phyloP scores from a whole-genome alignment of 2,329 filamentous ascomycete species.

The Alternaria tenuissima region DNA sequence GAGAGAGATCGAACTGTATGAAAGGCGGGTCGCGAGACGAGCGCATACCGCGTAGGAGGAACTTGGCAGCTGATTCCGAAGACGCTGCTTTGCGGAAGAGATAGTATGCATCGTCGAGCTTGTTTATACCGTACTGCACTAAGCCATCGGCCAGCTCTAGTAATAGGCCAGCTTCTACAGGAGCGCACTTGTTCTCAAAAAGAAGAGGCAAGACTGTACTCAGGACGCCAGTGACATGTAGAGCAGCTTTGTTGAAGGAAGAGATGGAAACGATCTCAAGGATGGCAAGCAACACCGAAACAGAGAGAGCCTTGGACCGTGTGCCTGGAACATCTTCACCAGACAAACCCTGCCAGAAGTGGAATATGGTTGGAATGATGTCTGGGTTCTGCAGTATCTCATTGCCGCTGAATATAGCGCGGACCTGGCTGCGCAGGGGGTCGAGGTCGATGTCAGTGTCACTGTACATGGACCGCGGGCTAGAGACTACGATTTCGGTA shows the following conservation, averaged over 20 bases:
- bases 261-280: slow-evolving; percentile 46
- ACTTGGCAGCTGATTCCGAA: slow-evolving; percentile 67
- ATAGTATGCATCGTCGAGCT: slow-evolving; percentile 82
- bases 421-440: slow-evolving; percentile 41
- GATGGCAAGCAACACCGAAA: slow-evolving; percentile 48
- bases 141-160: slow-evolving; percentile 73
- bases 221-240: slow-evolving; percentile 49
- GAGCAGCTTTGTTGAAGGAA: slow-evolving; percentile 48
- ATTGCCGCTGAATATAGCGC: slow-evolving; percentile 49
- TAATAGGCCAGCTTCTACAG: slow-evolving; percentile 55
- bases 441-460: slow-evolving; percentile 40
- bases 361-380: slow-evolving; percentile 50
- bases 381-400: slow-evolving; percentile 53
- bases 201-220: slow-evolving; percentile 47
- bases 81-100: slow-evolving; percentile 68
- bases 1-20: slow-evolving; percentile 92
- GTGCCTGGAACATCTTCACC: slow-evolving; percentile 42
- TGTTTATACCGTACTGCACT: slow-evolving; percentile 77
- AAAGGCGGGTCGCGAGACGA: slow-evolving; percentile 80
- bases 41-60: slow-evolving; percentile 76
- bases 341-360: slow-evolving; percentile 50
- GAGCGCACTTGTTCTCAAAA: slow-evolving; percentile 46
- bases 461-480: slow-evolving; percentile 37
- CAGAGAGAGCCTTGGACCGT: slow-evolving; percentile 46
- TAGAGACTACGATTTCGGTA: slow-evolving; percentile 36